Base-by-base conservation (phyloP, 768 basidiomycete species). In the Leccinum disarticulatum region DNA sequence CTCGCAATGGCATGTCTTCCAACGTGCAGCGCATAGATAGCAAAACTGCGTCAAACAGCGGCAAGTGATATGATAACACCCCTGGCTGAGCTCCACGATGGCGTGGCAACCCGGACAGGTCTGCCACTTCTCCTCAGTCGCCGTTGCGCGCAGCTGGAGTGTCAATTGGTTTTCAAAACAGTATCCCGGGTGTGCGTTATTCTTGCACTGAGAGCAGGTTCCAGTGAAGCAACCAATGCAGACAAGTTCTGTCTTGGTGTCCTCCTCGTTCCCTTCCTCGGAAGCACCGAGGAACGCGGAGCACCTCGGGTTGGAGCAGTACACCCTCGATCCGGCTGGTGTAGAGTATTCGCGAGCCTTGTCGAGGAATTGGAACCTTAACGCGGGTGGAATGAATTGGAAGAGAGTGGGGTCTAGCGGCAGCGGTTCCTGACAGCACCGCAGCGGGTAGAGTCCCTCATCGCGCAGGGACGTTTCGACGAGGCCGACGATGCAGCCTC, bases 21-120 rank as follows among this genome's bases (percentile, higher is more conserved):
- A 90, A 10, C 60, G 74, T 30, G 68, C 79, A 0, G 83, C 82
- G 66, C 89, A 90, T 9, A 85, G 52, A 66, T 90, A 88, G 64
- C 87, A 88, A 69, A 88, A 88, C 62, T 88, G 67, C 0, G 77
- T 73, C 9, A 60, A 55, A 57, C 76, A 77, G 0, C 71, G 76
- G 61, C 87, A 88, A 14, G 80, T 85, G 73, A 88, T 87, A 52
- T 88, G 87, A 67, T 81, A 84, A 60, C 87, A 88, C 0, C 87
- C 87, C 6, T 76, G 64, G 17, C 73, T 66, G 15, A 86, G 77
- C 61, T 88, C 87, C 41, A 88, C 77, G 52, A 88, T 76, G 15
- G 77, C 73, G 6, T 76, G 65, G 64, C 87, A 88, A 5, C 77
- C 77, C 0, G 86, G 86, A 65, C 87, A 88, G 0, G 83, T 87